Percentiles rank a stretch among this genome's conserved stretches.
Conservation (phyloP, 805 yeast species). For the Cyberlindnera mrakii region DNA sequence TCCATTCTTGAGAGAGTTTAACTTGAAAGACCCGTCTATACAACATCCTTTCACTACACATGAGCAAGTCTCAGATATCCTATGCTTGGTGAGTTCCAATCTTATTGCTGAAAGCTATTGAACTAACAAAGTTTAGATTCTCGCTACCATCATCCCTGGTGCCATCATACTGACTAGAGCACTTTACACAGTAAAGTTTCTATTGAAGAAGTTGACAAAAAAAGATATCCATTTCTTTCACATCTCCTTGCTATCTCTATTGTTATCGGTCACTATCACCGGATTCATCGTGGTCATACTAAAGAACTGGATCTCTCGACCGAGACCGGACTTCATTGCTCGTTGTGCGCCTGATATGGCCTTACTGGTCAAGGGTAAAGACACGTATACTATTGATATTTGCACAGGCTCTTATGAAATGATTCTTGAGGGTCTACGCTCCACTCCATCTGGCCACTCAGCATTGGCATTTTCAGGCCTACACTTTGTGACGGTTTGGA, state of each 20-base stretch:
- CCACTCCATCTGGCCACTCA: slow-evolving; percentile 80
- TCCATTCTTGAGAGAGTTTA: slow-evolving; percentile 29
- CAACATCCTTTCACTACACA: slow-evolving; percentile 24
- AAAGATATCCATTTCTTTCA: slow-evolving; percentile 11
- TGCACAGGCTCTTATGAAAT: slow-evolving; percentile 43
- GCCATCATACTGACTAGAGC: neutral
- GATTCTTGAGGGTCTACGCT: slow-evolving; percentile 65
- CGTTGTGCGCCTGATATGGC: slow-evolving; percentile 69
- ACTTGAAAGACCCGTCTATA: slow-evolving; percentile 24
- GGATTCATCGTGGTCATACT: slow-evolving; percentile 31
- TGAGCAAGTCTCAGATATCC: slow-evolving; percentile 7
- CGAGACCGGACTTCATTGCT: slow-evolving; percentile 84
- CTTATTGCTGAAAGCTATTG: neutral
- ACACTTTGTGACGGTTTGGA: slow-evolving; percentile 55
- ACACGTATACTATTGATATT: slow-evolving; percentile 34
- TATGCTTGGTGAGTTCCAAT: slow-evolving; percentile 4
- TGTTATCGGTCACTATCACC: slow-evolving; percentile 9
- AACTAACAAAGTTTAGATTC: slow-evolving; percentile 1
- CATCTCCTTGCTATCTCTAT: slow-evolving; percentile 8
- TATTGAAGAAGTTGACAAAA: slow-evolving; percentile 1
- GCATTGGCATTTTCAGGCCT: slow-evolving; percentile 62
- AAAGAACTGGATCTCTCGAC: slow-evolving; percentile 80
- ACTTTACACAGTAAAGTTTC: slow-evolving; percentile 5
- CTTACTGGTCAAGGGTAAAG: slow-evolving; percentile 6
- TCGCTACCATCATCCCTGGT: slow-evolving; percentile 4